phyloP scores from a whole-genome alignment of 495 filamentous ascomycete genomes.

The Chlorociboria aeruginascens region DNA sequence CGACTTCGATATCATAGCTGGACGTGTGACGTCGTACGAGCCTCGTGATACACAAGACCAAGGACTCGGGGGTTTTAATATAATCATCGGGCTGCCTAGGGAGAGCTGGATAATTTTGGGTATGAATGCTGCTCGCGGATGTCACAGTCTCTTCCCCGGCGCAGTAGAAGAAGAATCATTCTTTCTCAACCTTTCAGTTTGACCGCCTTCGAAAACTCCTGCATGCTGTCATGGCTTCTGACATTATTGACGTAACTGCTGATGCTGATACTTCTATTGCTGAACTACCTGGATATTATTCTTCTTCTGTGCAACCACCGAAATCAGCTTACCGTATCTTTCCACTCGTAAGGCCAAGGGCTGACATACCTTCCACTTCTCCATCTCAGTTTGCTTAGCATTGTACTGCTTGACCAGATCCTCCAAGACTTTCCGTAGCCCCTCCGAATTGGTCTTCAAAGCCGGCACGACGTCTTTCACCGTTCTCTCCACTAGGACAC shows the following conservation, averaged over 20 bases:
- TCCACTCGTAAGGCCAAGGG: not conserved
- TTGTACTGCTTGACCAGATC: slow-evolving; percentile 97
- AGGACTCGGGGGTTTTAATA: not conserved
- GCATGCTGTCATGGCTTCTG: not conserved
- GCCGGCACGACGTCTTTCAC: slow-evolving; percentile 85
- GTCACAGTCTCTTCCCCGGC: slow-evolving; percentile 7
- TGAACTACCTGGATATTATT: slow-evolving; percentile 97
- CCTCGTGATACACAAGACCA: slow-evolving; percentile 7
- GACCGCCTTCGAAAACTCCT: slow-evolving; percentile 9
- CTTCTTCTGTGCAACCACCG: slow-evolving; percentile 62
- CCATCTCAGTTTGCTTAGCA: slow-evolving; percentile 84
- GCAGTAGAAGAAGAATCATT: not conserved
- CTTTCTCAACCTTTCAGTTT: not conserved
- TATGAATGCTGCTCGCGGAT: slow-evolving; percentile 12
- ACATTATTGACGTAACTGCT: slow-evolving; percentile 11
- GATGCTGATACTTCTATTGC: slow-evolving; percentile 8
- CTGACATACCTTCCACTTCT: slow-evolving; percentile 86
- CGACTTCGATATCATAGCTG: slow-evolving; percentile 7
- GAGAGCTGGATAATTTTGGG: slow-evolving; percentile 6
- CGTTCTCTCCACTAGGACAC: slow-evolving; percentile 86
- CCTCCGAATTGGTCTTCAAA: slow-evolving; percentile 88
- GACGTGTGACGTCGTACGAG: slow-evolving; percentile 15
- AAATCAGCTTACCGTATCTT: slow-evolving; percentile 7
- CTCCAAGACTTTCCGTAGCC: slow-evolving; percentile 90
- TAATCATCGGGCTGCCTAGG: slow-evolving; percentile 1